phyloP scores from a whole-genome alignment of 2,329 filamentous ascomycete species.

The Aspergillus versicolor region DNA sequence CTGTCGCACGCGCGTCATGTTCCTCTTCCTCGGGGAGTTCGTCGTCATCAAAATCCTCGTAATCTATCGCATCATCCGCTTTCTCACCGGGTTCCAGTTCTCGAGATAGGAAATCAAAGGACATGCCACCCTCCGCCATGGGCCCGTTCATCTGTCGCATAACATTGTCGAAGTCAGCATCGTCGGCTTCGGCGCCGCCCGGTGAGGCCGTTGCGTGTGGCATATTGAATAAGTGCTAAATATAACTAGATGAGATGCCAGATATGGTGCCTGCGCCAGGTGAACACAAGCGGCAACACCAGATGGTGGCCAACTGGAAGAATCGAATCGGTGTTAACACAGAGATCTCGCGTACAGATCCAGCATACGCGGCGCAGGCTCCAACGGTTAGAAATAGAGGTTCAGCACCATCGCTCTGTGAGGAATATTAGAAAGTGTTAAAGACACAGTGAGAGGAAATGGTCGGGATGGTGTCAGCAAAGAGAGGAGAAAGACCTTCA shows the following conservation, averaged over 20 bases:
- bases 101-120: constrained; percentile 42
- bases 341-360: constrained; percentile 2
- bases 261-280: not conserved
- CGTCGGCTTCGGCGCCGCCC: constrained; percentile 28
- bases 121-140: constrained; percentile 28
- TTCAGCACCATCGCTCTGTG: not conserved
- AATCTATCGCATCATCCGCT: constrained; percentile 89
- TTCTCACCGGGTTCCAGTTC: constrained; percentile 63
- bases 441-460: not conserved
- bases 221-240: constrained; percentile 27
- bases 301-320: not conserved
- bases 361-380: not conserved
- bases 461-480: not conserved
- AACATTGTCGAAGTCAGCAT: constrained; percentile 42
- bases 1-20: constrained; percentile 15
- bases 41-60: constrained; percentile 85
- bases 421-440: not conserved
- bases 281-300: not conserved
- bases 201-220: constrained; percentile 36
- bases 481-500: not conserved
- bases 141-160: constrained; percentile 44
- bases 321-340: not conserved
- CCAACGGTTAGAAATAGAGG: not conserved
- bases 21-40: constrained; percentile 70
- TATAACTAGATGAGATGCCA: not conserved